Evolutionary conservation across 768 basidiomycete genomes (phyloP).

Genomic region (Boletus rubescentipes): DNA sequence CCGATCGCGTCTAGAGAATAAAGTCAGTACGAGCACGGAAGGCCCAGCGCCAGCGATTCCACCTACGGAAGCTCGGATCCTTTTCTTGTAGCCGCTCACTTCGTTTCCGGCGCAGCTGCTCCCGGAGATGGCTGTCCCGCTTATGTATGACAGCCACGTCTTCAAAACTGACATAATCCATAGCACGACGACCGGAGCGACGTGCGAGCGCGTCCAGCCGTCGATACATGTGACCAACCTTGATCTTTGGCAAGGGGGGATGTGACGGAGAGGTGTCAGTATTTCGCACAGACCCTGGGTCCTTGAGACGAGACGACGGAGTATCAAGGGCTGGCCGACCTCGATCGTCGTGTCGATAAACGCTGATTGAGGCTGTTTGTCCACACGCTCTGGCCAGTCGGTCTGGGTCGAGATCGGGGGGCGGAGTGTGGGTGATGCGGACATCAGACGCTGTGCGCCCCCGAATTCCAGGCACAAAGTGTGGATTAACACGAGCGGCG

Average conservation of each 20-base stretch:
- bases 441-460: slow-evolving; percentile 25
- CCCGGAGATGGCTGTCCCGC: slow-evolving; percentile 22
- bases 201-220: slow-evolving; percentile 26
- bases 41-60: not conserved
- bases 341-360: slow-evolving; percentile 11
- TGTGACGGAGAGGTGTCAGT: not conserved
- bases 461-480: slow-evolving; percentile 12
- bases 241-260: slow-evolving; percentile 19
- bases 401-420: slow-evolving; percentile 30
- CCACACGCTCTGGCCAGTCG: slow-evolving; percentile 32
- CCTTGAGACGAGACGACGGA: not conserved
- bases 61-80: slow-evolving; percentile 29
- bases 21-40: not conserved
- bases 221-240: slow-evolving; percentile 24
- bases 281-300: not conserved
- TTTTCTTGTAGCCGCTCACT: slow-evolving; percentile 18
- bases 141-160: slow-evolving; percentile 20
- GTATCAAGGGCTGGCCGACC: not conserved
- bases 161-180: slow-evolving; percentile 29
- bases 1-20: slow-evolving; percentile 35
- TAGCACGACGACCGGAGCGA: slow-evolving; percentile 20
- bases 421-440: slow-evolving; percentile 20
- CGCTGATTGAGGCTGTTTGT: slow-evolving; percentile 6
- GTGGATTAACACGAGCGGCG: slow-evolving; percentile 8
- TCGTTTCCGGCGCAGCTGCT: slow-evolving; percentile 22